phyloP scores from a whole-genome alignment of 2,329 filamentous ascomycete species.

The Aphanocladium album region DNA sequence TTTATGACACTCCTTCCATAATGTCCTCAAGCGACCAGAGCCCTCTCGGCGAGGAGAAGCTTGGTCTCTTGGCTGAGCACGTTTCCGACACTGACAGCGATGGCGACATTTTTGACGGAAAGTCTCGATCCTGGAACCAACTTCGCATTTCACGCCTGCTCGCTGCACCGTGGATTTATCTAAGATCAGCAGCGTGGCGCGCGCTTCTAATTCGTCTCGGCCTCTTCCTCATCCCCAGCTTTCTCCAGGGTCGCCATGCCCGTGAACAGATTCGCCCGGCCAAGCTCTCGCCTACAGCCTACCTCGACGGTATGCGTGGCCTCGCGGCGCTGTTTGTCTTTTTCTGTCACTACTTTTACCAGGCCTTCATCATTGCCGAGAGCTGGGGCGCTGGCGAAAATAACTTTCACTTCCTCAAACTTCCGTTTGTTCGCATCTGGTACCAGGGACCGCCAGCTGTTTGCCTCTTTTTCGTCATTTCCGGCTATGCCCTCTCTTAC shows the following conservation, averaged over 20 bases:
- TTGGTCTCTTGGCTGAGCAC: constrained; percentile 39
- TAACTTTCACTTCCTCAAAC: constrained; percentile 44
- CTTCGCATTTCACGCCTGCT: constrained; percentile 23
- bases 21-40: constrained; percentile 2
- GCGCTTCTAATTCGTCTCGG: constrained; percentile 32
- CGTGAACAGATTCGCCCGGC: constrained; percentile 36
- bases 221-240: constrained; percentile 49
- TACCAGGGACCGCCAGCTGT: constrained; percentile 54
- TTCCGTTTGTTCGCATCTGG: constrained; percentile 49
- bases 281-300: constrained; percentile 47
- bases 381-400: constrained; percentile 41
- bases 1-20: background rate
- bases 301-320: constrained; percentile 55
- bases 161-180: constrained; percentile 23
- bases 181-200: constrained; percentile 32
- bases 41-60: constrained; percentile 36
- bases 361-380: constrained; percentile 46
- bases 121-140: constrained; percentile 28
- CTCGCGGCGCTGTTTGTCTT: constrained; percentile 52
- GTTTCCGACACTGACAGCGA: constrained; percentile 42
- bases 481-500: constrained; percentile 45
- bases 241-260: constrained; percentile 40
- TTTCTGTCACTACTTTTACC: constrained; percentile 53
- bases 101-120: constrained; percentile 31
- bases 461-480: constrained; percentile 56